A percentile compares a stretch with the other conserved stretches of the same genome.
Conservation (phyloP, 2,329 filamentous ascomycete species). For the Thelonectria rubi region DNA sequence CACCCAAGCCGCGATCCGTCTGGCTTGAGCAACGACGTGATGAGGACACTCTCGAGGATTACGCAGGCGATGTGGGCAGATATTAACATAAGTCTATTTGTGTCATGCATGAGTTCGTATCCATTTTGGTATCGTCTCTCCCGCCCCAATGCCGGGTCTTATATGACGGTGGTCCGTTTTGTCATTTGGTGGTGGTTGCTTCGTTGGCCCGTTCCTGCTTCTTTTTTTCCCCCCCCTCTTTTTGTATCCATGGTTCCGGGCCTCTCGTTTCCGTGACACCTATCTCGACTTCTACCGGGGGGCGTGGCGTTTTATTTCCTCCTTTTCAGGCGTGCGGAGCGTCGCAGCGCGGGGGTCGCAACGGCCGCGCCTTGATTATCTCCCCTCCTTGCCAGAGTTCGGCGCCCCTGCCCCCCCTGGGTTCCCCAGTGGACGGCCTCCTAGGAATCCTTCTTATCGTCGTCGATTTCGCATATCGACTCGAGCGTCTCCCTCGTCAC, state of each 20-base stretch:
- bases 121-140: slow-evolving; percentile 27
- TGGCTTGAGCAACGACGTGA: background rate
- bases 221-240: too few relatives aligned
- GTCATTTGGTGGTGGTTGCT: background rate
- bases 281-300: too few relatives aligned
- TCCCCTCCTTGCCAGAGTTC: background rate
- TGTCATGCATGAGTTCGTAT: slow-evolving; percentile 36
- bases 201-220: slow-evolving; percentile 7
- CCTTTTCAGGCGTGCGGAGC: too few relatives aligned
- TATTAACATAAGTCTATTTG: slow-evolving; percentile 36
- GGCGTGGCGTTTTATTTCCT: too few relatives aligned
- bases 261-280: too few relatives aligned
- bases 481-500: slow-evolving; percentile 68
- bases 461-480: slow-evolving; percentile 53
- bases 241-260: too few relatives aligned
- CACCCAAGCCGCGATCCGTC: background rate
- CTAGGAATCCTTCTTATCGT: slow-evolving; percentile 40
- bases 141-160: background rate
- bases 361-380: too few relatives aligned
- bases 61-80: slow-evolving; percentile 10
- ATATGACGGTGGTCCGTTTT: background rate
- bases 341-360: too few relatives aligned
- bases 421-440: background rate
- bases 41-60: background rate
- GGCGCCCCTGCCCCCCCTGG: slow-evolving; percentile 5